phyloP scores from a whole-genome alignment of 768 basidiomycete species.

The Chalciporus piperatus region DNA sequence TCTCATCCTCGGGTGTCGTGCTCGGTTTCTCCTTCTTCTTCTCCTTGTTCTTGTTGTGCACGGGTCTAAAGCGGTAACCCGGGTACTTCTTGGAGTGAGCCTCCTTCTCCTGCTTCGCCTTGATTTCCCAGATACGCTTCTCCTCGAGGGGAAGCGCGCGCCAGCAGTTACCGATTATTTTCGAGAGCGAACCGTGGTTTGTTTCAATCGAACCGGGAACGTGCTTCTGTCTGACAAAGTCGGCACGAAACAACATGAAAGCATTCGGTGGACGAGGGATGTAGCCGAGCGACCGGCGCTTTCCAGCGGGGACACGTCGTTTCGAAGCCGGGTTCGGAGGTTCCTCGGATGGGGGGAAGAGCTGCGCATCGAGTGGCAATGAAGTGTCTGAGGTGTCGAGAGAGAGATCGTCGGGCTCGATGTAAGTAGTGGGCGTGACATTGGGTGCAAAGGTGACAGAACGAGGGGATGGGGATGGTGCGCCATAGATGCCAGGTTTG shows the following conservation, averaged over 20 bases:
- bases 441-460: conserved; percentile 64
- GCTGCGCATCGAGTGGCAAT: conserved; percentile 33
- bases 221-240: conserved; percentile 42
- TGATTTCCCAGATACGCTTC: conserved; percentile 69
- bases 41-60: conserved; percentile 45
- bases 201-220: conserved; percentile 51
- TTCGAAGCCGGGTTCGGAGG: conserved; percentile 40
- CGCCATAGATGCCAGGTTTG: conserved; percentile 55
- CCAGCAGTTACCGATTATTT: conserved; percentile 60
- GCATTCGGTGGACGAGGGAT: conserved; percentile 31
- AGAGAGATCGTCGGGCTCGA: conserved; percentile 31
- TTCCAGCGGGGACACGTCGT: conserved; percentile 55
- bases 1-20: conserved; percentile 26
- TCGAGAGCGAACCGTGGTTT: conserved; percentile 47
- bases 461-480: conserved; percentile 38
- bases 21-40: conserved; percentile 36
- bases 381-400: conserved; percentile 28
- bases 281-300: conserved; percentile 55
- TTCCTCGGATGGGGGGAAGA: conserved; percentile 54
- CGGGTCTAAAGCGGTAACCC: conserved; percentile 51
- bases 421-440: conserved; percentile 53
- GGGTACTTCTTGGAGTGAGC: conserved; percentile 69
- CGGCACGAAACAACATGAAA: conserved; percentile 37
- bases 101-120: conserved; percentile 70
- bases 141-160: conserved; percentile 66